These are phyloP conservation scores for Ceratobasidium sp. DNA, from an alignment of 1,284 basidiomycete species.

Conservation along the genomic window DNA sequence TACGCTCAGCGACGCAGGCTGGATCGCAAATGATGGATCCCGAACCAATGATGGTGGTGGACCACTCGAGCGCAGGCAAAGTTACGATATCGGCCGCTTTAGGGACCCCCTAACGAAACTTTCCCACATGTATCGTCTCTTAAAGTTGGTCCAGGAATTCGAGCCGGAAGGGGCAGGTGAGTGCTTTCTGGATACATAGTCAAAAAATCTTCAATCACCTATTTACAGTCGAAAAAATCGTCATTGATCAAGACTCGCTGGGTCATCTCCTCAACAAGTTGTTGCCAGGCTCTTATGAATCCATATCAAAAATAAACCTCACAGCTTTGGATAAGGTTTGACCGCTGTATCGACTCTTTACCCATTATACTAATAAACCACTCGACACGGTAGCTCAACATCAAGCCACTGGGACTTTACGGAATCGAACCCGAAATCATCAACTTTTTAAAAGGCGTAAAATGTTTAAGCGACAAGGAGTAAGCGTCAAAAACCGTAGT, in stretches of 20 bases:
- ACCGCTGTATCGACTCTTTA: background rate
- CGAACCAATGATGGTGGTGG: background rate
- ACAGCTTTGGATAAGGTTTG: slow-evolving; percentile 54
- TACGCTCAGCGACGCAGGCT: background rate
- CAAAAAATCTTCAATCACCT: background rate
- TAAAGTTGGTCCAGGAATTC: slow-evolving; percentile 47
- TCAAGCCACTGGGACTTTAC: slow-evolving; percentile 69
- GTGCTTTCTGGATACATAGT: background rate
- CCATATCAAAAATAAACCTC: slow-evolving; percentile 61
- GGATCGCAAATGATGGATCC: background rate
- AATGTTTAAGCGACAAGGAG: slow-evolving; percentile 24
- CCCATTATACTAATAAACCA: background rate
- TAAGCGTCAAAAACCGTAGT: slow-evolving; percentile 37
- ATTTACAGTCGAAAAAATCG: slow-evolving; percentile 12
- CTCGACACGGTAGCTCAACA: slow-evolving; percentile 56
- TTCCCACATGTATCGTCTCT: slow-evolving; percentile 45
- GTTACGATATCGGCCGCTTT: background rate
- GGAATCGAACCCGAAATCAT: slow-evolving; percentile 67
- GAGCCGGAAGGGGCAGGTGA: slow-evolving; percentile 43
- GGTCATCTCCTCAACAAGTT: slow-evolving; percentile 37
- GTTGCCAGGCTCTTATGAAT: slow-evolving; percentile 20
- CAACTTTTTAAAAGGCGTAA: slow-evolving; percentile 57
- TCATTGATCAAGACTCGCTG: slow-evolving; percentile 47
- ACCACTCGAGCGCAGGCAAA: background rate
- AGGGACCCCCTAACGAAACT: slow-evolving; percentile 30